Evolutionary conservation across 768 basidiomycete genomes (phyloP), one percentile per base, ranked within the genome.

Genomic region (Collybiopsis confluens): DNA sequence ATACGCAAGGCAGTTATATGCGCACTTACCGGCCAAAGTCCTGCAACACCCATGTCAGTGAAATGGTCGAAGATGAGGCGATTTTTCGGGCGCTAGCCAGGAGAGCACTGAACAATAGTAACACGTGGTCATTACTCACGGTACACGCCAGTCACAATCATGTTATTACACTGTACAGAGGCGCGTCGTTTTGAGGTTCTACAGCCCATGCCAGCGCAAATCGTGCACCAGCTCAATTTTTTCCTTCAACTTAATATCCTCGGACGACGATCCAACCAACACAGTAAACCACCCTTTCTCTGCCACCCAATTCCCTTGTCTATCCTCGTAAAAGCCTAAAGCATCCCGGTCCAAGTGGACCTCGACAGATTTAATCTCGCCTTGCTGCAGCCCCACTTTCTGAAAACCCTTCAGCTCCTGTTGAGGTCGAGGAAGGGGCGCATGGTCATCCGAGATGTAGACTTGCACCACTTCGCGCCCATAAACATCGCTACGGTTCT

Each of bases 381-480:
- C 80, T 1, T 77, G 67, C 40, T 67, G 59, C 26, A 83, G 61
- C 30, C 65, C 59, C 7, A 79, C 72, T 61, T 83, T 83, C 15
- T 60, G 59, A 58, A 80, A 81, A 0, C 71, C 76, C 57, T 75
- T 74, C 49, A 81, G 68, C 57, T 79, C 75, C 55, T 74, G 73
- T 48, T 62, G 58, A 15, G 79, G 73, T 10, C 76, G 70, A 33
- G 77, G 75, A 35, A 77, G 67, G 16, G 73, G 73, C 9, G 75
- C 67, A 26, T 64, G 52, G 16, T 67, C 62, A 62, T 78, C 75
- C 8, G 73, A 62, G 52, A 80, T 64, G 61, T 81, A 81, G 16
- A 80, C 64, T 58, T 81, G 79, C 7, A 65, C 70, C 38, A 77
- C 68, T 58, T 81, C 80, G 38, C 72, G 66, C 2, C 81, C 82